phyloP scores from a whole-genome alignment of 2,329 filamentous ascomycete species.

The Colletotrichum horii region DNA sequence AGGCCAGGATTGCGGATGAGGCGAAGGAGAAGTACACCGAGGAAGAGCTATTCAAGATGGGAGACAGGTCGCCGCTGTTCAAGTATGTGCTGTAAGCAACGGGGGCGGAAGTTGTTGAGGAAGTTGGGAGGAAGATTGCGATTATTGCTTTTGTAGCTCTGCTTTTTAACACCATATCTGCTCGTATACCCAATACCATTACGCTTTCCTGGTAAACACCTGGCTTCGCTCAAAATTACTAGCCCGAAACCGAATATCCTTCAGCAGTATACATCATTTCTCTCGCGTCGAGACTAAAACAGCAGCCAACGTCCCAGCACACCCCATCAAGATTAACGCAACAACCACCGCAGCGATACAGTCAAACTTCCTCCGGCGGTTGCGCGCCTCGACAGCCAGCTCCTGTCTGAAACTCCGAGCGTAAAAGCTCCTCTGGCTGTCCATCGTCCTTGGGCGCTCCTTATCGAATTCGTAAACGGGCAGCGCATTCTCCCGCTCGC shows the following conservation, averaged over 20 bases:
- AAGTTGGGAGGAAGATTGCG: neutral
- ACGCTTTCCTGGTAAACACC: neutral
- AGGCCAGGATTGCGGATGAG: slow-evolving; percentile 27
- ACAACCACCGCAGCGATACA: neutral
- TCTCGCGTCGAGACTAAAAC: neutral
- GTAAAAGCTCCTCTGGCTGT: neutral
- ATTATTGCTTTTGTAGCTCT: neutral
- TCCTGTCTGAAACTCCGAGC: neutral
- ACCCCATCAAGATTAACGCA: neutral
- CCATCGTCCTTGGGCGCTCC: neutral
- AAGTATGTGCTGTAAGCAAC: slow-evolving; percentile 17
- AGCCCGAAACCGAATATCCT: neutral
- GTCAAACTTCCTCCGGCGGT: neutral
- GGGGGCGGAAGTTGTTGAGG: too few relatives aligned
- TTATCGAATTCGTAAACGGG: slow-evolving; percentile 1
- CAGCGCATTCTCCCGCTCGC: neutral
- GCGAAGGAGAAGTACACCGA: slow-evolving; percentile 30
- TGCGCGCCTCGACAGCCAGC: neutral
- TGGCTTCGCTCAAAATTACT: neutral
- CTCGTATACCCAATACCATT: neutral
- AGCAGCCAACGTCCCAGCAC: neutral
- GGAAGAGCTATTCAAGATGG: slow-evolving; percentile 34
- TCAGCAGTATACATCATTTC: neutral
- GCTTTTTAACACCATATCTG: neutral
- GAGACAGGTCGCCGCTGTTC: slow-evolving; percentile 32